Evolutionary conservation across 1,284 basidiomycete genomes (phyloP), one percentile per base, ranked within the genome.

Genomic region (Athelia psychrophila): DNA sequence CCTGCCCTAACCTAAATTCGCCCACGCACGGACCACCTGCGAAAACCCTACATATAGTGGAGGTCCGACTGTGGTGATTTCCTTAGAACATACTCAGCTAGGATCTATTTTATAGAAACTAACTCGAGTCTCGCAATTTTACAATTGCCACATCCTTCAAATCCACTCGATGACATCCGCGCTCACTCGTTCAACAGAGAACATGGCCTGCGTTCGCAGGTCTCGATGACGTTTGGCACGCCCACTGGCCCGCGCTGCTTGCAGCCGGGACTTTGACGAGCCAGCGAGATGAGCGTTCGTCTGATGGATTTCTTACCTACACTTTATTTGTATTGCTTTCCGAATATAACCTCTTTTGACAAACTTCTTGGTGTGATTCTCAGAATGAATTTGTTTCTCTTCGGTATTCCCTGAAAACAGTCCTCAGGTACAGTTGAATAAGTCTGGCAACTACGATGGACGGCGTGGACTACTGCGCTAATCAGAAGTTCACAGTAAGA

Each of bases 81-180:
- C 38, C 20, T 42, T 22, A 42, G 38, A 42, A 42, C 38, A 42
- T 42, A 42, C 38, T 42, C 38, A 42, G 77, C 78, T 80, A 88
- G 86, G 86, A 88, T 89, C 86, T 89, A 79, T 89, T 88, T 79
- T 84, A 88, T 85, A 88, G 86, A 83, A 84, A 85, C 86, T 88
- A 84, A 88, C 86, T 86, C 84, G 86, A 42, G 84, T 88, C 84
- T 86, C 82, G 86, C 86, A 87, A 86, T 84, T 88, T 86, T 86
- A 87, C 77, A 79, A 83, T 84, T 88, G 86, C 85, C 85, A 70
- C 81, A 82, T 81, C 76, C 79, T 86, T 86, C 79, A 81, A 77
- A 80, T 88, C 82, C 86, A 84, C 75, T 84, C 77, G 86, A 88
- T 88, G 86, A 88, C 75, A 70, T 70, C 57, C 63, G 78, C 84